Evolutionary conservation across 305 asterid species (phyloP).

Genomic region (Salvia sclarea): DNA sequence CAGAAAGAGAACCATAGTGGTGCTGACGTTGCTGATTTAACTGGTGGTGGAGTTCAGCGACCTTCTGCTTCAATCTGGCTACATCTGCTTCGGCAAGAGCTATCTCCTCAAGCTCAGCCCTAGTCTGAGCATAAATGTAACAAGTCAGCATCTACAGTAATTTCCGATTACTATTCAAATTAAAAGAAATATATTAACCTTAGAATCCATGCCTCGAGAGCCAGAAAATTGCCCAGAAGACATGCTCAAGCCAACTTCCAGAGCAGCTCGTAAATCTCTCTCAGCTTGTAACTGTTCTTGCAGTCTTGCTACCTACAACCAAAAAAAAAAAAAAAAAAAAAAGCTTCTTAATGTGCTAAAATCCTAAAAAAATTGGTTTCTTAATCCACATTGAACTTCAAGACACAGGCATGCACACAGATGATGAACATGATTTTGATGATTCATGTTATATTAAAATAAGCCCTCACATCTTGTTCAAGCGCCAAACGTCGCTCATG

Average conservation of each 20-base stretch:
- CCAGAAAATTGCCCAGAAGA: slow-evolving; percentile 89
- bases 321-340: slow-evolving; percentile 1
- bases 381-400: background rate
- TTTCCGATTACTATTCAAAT: slow-evolving; percentile 2
- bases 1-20: slow-evolving; percentile 80
- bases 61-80: slow-evolving; percentile 94
- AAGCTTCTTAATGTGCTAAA: background rate
- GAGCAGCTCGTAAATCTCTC: slow-evolving; percentile 94
- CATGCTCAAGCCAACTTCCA: slow-evolving; percentile 98
- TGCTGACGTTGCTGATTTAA: slow-evolving; percentile 95
- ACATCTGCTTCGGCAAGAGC: slow-evolving; percentile 99
- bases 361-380: background rate
- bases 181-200: slow-evolving; percentile 49
- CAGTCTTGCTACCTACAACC: slow-evolving; percentile 83
- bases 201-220: slow-evolving; percentile 91
- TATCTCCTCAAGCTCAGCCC: slow-evolving; percentile 99
- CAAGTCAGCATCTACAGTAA: slow-evolving; percentile 28
- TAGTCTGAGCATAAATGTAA: slow-evolving; percentile 57
- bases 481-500: slow-evolving; percentile 97
- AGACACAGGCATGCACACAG: background rate
- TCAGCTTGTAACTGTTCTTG: slow-evolving; percentile 99
- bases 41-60: slow-evolving; percentile 98
- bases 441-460: background rate
- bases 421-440: background rate
- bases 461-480: slow-evolving; percentile 84